Base-by-base conservation (phyloP, 2,329 filamentous ascomycete species). In the Xylaria sp. region DNA sequence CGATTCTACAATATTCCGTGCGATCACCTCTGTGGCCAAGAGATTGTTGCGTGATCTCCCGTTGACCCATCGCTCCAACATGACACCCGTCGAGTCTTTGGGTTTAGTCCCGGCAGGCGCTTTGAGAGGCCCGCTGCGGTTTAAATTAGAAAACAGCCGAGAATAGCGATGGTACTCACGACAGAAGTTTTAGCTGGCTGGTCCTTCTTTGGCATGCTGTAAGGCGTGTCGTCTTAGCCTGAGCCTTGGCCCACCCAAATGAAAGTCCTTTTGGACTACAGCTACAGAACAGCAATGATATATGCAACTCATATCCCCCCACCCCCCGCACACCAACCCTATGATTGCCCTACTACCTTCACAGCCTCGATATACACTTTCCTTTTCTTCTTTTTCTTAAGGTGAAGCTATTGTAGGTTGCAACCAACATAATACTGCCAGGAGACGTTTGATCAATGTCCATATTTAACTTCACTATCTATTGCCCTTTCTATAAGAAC, bases 61-160 rank as follows among this genome's bases (percentile, higher is more conserved):
- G 4, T 63, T 73, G 21, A 59, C 71, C 75, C 75, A 77, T 58
- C 71, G 73, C 54, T 74, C 68, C 56, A 77, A 54, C 76, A 77
- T 77, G 19, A 65, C 64, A 30, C 50, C 19, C 47, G 45, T 64
- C 17, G 67, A 61, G 11, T 59, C 30, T 51, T 50, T 24, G n/a
- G 45, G 56, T 24, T 53, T 67, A 27, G 56, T 4, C 50, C 47
- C 21, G 27, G 34, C 47, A n/a, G 69, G 67, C 21, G 64, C 64
- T 50, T 69, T 64, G 36, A 68, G 53, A 19, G 61, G 27, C 21
- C 57, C 65, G 62, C 73, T 76, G 71, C 64, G 56, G 54, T 54
- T 66, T 54, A 62, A 42, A 50, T 76, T 69, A 75, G 74, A 71
- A 68, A 61, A 45, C 30, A 48, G 32, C 65, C 30, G 32, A 30